phyloP scores from a whole-genome alignment of 2,329 filamentous ascomycete genomes.

The Ceratocystis albifundus region DNA sequence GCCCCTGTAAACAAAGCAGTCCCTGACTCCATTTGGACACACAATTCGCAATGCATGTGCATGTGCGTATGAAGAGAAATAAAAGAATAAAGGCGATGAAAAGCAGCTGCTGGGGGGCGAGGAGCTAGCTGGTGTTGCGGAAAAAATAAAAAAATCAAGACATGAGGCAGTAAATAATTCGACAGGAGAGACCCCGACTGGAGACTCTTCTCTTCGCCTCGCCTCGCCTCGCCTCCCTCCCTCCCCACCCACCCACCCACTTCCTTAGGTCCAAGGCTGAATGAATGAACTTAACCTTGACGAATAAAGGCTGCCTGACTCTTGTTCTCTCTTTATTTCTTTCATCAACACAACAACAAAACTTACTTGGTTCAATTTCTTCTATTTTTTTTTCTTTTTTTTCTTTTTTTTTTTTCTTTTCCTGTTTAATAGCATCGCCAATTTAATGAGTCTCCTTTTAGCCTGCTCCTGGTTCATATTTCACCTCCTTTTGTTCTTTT shows the following conservation, averaged over 20 bases:
- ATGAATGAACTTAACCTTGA: background rate
- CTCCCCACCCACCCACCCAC: no score
- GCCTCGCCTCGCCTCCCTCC: no score
- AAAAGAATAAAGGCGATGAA: background rate
- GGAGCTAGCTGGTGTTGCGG: background rate
- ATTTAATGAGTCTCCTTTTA: background rate
- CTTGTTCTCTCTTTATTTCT: background rate
- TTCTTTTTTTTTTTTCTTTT: background rate
- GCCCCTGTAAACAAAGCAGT: slow-evolving; percentile 3
- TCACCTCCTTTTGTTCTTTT: background rate
- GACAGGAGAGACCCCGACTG: no score
- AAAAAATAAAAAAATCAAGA: background rate
- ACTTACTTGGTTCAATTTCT: background rate
- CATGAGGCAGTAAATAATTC: background rate
- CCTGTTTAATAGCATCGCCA: slow-evolving; percentile 11
- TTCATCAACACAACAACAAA: background rate
- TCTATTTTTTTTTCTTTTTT: background rate
- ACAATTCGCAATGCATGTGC: background rate
- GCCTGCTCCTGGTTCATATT: background rate
- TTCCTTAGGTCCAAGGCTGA: background rate
- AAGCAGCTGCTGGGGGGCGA: no score
- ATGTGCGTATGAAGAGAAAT: background rate
- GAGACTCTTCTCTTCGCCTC: no score
- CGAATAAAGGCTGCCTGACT: background rate
- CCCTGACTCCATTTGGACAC: no score